Base-by-base conservation (phyloP, 345 rosid genomes). In the Moringa oleifera region DNA sequence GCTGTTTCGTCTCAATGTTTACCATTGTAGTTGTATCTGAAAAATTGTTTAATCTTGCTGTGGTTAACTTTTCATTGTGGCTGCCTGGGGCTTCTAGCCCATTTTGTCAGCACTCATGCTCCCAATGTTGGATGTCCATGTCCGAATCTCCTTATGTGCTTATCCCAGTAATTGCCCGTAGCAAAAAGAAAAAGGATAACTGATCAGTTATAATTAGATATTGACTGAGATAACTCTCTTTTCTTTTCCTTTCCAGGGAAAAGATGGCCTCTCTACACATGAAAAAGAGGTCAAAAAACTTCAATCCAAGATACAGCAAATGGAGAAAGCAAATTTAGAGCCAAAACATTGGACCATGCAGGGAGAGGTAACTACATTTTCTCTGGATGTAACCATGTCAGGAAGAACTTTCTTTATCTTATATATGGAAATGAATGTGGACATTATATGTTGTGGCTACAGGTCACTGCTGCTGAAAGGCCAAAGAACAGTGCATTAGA, bases 401-500 rank as follows among this genome's bases (percentile, higher is more conserved):
- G 47, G 17, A 41, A 15, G 47, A 41, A 41, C 6, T 1, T 41
- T 41, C 13, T 16, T 41, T 15, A 41, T 41, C 1, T 9, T 7
- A 4, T 41, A 41, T 41, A 11, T 41, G 47, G 7, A 20, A 22
- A 15, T 16, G 1, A 41, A 41, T 4, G 1, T 11, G 37, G 37
- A 33, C 11, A 33, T 33, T 11, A 33, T 33, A 33, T 33, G 37
- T 11, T 33, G 37, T 33, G 37, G 13, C 12, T 41, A 76, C 72
- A 88, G 99, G 84, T 88, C 57, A 85, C 89, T 72, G 99, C 99
- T 64, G 73, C 86, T 31, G 78, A 77, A 75, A 86, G 99, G 81
- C 99, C 96, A 20, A 85, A 73, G 79, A 90, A 90, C 61, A 94
- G 99, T 79, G 99, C 97, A 6, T 70, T 94, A 59, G 99, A 94